Evolutionary conservation across 1,284 basidiomycete species (phyloP), one percentile per base, ranked within the genome.

Genomic region (Puccinia triticina): DNA sequence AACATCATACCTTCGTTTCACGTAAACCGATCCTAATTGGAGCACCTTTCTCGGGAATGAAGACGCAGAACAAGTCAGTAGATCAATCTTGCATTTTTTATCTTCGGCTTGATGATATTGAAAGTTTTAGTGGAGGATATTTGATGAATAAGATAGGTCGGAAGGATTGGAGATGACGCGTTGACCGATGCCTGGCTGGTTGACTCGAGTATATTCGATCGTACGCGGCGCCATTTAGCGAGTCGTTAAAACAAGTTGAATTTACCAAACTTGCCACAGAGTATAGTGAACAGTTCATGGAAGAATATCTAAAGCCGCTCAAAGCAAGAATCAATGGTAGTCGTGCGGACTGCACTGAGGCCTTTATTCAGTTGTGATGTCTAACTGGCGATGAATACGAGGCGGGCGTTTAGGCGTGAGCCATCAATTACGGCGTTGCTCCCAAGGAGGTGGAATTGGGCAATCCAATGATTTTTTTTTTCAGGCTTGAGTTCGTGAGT

Each of bases 21-120:
- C 99, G 97, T 97, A 99, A 88, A 99, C 96, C 0, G 96, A 99
- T 87, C 96, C 97, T 0, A 99, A 99, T 86, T 98, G 94, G 93
- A 94, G 93, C 32, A 99, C 98, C 87, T 99, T 99, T 88, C 88
- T 99, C 40, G 98, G 93, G 91, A 93, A 96, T 87, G 86, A 89
- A 4, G 82, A 87, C 4, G 91, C 91, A 1, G 89, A 89, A 69
- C 88, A 90, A n/a, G 76, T 77, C 59, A 77, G 50, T 53, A 3
- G 26, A 29, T 46, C 26, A 7, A 76, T 59, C 37, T 46, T 40
- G 32, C 34, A 32, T 75, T 14, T 43, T 67, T 61, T 67, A 71
- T n/a, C n/a, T n/a, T n/a, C n/a, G n/a, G n/a, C n/a, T n/a, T n/a
- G n/a, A n/a, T n/a, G n/a, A n/a, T n/a, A n/a, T n/a, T n/a, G n/a